phyloP scores from a whole-genome alignment of 129 eudicot species.

The Pseudognaphalium luteoalbum region DNA sequence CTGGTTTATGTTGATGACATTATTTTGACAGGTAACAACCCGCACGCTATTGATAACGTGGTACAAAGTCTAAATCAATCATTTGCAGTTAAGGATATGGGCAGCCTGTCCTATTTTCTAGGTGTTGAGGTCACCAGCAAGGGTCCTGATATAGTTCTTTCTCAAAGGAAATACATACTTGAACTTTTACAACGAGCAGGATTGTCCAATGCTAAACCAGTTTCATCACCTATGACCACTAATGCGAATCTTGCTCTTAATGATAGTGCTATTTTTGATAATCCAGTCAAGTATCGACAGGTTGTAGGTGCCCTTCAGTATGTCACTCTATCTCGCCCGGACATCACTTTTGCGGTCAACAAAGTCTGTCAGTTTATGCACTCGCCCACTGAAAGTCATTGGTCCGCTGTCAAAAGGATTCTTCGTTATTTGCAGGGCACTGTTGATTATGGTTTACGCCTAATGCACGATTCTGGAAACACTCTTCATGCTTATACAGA shows the following conservation, averaged over 20 bases:
- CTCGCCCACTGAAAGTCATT: background rate
- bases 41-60: background rate
- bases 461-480: background rate
- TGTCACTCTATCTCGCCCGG: no score
- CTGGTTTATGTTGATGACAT: background rate
- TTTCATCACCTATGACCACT: background rate
- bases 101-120: no score
- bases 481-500: background rate
- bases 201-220: background rate
- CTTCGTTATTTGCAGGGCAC: background rate
- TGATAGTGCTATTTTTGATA: background rate
- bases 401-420: background rate
- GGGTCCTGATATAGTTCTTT: background rate
- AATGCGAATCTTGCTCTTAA: background rate
- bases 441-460: no score
- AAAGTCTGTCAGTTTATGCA: no score
- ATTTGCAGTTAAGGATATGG: constrained; percentile 5
- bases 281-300: background rate
- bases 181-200: background rate
- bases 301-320: background rate
- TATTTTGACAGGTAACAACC: background rate
- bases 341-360: background rate
- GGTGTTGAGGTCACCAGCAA: background rate
- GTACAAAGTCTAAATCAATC: background rate
- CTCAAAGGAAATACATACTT: background rate